Percentiles rank a stretch among this genome's conserved stretches.
These are phyloP conservation scores for Tetraselmis striata DNA, from an alignment of 139 green algal genomes.

Conservation along the genomic window DNA sequence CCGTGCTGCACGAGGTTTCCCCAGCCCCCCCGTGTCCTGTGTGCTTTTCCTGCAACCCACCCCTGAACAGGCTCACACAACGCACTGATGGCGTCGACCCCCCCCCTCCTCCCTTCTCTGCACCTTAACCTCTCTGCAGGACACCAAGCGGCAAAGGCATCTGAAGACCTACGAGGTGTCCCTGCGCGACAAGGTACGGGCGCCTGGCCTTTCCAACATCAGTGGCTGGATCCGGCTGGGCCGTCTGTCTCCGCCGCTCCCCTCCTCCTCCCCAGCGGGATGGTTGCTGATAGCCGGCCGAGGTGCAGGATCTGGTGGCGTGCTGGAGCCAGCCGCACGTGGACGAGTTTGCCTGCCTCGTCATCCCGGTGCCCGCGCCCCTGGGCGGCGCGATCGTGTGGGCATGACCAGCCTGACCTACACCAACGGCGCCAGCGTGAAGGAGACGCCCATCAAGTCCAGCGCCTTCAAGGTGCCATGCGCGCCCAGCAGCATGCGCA, in stretches of 20 bases:
- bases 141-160: constrained; percentile 79
- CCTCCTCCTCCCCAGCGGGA: too few relatives aligned
- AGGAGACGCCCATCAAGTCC: constrained; percentile 16
- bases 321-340: constrained; percentile 70
- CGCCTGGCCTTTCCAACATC: too few relatives aligned
- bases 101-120: too few relatives aligned
- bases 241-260: too few relatives aligned
- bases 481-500: constrained; percentile 12
- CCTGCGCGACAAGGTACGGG: constrained; percentile 54
- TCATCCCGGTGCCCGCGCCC: constrained; percentile 78
- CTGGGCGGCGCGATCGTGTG: constrained; percentile 70
- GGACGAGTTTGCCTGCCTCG: constrained; percentile 58
- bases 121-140: too few relatives aligned
- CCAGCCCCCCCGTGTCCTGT: too few relatives aligned
- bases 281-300: too few relatives aligned
- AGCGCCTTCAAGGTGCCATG: constrained; percentile 22
- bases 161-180: constrained; percentile 83
- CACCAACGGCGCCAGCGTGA: constrained; percentile 35
- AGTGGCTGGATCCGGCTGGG: too few relatives aligned
- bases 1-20: constrained; percentile 74
- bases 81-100: too few relatives aligned
- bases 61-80: too few relatives aligned
- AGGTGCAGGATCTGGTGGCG: constrained; percentile 65
- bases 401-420: constrained; percentile 80
- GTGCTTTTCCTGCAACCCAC: too few relatives aligned